These are phyloP conservation scores for Dryas octopetala DNA, from an alignment of 306 rosid species.

Conservation along the genomic window DNA sequence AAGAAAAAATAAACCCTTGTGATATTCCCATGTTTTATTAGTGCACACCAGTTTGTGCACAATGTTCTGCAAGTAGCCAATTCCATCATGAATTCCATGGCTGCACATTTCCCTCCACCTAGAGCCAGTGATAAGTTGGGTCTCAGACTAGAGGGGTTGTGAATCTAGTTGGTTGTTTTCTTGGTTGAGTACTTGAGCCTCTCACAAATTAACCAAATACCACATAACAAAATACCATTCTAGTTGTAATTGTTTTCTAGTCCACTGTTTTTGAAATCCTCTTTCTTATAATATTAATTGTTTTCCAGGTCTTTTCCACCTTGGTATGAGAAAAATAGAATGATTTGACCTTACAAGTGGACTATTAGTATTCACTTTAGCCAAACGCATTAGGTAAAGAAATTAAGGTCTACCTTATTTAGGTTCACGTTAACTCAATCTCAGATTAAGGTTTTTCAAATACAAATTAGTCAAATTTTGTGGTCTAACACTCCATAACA, in stretches of 20 bases:
- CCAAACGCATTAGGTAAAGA: not conserved
- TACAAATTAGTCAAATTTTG: no score
- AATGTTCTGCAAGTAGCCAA: not conserved
- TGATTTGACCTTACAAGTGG: not conserved
- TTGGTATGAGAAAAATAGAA: not conserved
- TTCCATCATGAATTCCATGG: not conserved
- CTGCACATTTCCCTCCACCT: not conserved
- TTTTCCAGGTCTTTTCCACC: not conserved
- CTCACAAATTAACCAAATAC: not conserved
- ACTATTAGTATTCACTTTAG: not conserved
- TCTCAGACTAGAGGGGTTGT: not conserved
- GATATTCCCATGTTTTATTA: no score
- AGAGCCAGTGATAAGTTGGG: not conserved
- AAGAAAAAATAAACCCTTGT: no score
- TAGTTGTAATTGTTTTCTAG: not conserved
- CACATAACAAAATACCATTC: not conserved
- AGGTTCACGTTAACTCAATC: not conserved
- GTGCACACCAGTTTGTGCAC: not conserved
- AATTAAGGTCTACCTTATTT: not conserved
- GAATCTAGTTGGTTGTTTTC: no score
- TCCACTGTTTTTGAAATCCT: not conserved
- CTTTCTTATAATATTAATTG: not conserved
- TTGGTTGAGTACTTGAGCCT: not conserved
- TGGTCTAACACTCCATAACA: no score
- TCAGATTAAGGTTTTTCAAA: no score